Conservation (phyloP, 345 rosid genomes). For the Theobroma cacao region DNA sequence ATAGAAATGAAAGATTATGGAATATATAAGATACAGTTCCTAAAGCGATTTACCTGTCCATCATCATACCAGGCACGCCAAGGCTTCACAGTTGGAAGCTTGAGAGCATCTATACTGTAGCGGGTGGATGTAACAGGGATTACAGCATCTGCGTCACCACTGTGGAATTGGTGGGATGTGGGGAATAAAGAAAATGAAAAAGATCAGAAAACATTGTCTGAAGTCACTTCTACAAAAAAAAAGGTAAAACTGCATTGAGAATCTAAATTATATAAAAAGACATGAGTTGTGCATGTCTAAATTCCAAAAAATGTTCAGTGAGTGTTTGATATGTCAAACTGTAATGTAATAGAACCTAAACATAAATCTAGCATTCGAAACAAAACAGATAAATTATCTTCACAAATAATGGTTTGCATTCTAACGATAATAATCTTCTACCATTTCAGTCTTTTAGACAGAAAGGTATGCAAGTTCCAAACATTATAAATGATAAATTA, state of each 20-base stretch:
- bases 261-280: neutral
- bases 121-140: constrained; percentile 91
- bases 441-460: neutral
- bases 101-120: constrained; percentile 74
- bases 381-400: neutral
- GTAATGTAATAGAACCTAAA: neutral
- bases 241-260: neutral
- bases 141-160: constrained; percentile 90
- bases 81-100: constrained; percentile 58
- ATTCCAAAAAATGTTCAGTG: neutral
- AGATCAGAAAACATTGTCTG: neutral
- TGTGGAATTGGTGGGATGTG: constrained; percentile 18
- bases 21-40: neutral
- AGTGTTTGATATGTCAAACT: neutral
- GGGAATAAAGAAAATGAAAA: neutral
- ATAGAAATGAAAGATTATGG: neutral
- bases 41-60: constrained; percentile 56
- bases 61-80: constrained; percentile 84
- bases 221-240: neutral
- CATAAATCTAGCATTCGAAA: neutral
- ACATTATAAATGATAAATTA: too few relatives aligned
- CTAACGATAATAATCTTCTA: neutral
- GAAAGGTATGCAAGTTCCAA: neutral
- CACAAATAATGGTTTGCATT: neutral
- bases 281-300: neutral